Evolutionary conservation across 2,329 filamentous ascomycete species (phyloP).

Genomic region (Lachnellula arida): DNA sequence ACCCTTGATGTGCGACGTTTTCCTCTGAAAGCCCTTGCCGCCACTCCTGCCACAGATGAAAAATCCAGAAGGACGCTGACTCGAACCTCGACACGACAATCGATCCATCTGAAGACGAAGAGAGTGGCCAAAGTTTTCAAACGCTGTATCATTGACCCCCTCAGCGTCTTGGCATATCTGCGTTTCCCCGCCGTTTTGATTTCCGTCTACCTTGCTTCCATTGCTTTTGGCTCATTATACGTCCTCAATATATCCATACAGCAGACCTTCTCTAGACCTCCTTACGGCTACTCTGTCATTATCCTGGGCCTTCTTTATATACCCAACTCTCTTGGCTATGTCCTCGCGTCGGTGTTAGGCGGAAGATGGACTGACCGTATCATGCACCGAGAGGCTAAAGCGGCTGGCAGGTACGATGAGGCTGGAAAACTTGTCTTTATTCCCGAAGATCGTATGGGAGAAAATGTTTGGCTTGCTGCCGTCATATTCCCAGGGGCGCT

Average conservation of each 20-base stretch:
- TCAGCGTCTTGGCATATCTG: constrained; percentile 66
- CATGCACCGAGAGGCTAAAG: constrained; percentile 72
- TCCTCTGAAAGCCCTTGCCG: not conserved
- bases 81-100: constrained; percentile 58
- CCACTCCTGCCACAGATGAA: constrained; percentile 8
- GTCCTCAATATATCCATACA: constrained; percentile 75
- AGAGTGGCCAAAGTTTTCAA: constrained; percentile 50
- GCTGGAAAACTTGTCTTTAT: constrained; percentile 61
- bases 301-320: constrained; percentile 73
- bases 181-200: constrained; percentile 69
- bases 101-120: constrained; percentile 53
- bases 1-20: constrained; percentile 42
- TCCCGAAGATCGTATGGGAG: constrained; percentile 77
- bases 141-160: constrained; percentile 64
- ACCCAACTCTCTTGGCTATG: constrained; percentile 69
- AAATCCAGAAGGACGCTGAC: constrained; percentile 28
- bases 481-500: constrained; percentile 65
- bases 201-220: constrained; percentile 67
- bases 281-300: constrained; percentile 65
- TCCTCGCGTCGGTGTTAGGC: constrained; percentile 62
- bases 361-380: constrained; percentile 76
- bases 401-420: constrained; percentile 63
- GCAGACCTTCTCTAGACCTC: constrained; percentile 58
- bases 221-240: constrained; percentile 73
- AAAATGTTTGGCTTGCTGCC: constrained; percentile 75